Evolutionary conservation across 1,284 basidiomycete genomes (phyloP).

Genomic region (Leccinum subfulvum): DNA sequence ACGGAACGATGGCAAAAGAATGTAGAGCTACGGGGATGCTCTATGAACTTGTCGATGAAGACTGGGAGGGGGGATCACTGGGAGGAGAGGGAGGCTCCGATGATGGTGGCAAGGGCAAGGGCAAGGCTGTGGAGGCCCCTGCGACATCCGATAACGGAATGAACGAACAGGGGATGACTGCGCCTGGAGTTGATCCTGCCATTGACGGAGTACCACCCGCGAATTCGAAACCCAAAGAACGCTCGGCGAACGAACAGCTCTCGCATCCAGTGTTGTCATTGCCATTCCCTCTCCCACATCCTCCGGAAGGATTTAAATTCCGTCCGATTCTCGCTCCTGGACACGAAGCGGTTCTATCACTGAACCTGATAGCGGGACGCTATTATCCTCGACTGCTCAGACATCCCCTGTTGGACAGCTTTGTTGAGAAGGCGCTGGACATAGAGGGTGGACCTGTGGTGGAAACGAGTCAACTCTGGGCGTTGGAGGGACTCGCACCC

Average conservation of each 20-base stretch:
- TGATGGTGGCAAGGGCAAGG: conserved; percentile 30
- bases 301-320: conserved; percentile 66
- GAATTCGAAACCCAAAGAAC: conserved; percentile 18
- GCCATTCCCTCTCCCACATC: conserved; percentile 51
- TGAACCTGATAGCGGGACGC: conserved; percentile 66
- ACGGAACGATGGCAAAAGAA: conserved; percentile 47
- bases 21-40: conserved; percentile 65
- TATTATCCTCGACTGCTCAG: conserved; percentile 69
- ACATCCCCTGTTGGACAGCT: conserved; percentile 53
- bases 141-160: conserved; percentile 6
- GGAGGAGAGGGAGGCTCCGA: conserved; percentile 2
- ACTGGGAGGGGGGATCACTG: conserved; percentile 53
- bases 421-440: conserved; percentile 40
- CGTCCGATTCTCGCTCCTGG: conserved; percentile 64
- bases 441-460: conserved; percentile 36
- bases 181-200: conserved; percentile 11
- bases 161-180: conserved; percentile 13
- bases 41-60: conserved; percentile 70
- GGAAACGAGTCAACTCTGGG: conserved; percentile 53
- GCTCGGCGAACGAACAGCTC: conserved; percentile 34
- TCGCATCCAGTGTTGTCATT: conserved; percentile 39
- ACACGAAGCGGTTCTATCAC: conserved; percentile 61
- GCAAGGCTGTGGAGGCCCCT: conserved; percentile 26
- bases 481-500: conserved; percentile 63
- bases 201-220: conserved; percentile 11